Evolutionary conservation across 495 filamentous ascomycete genomes (phyloP).

Genomic region (Xylaria acuta): DNA sequence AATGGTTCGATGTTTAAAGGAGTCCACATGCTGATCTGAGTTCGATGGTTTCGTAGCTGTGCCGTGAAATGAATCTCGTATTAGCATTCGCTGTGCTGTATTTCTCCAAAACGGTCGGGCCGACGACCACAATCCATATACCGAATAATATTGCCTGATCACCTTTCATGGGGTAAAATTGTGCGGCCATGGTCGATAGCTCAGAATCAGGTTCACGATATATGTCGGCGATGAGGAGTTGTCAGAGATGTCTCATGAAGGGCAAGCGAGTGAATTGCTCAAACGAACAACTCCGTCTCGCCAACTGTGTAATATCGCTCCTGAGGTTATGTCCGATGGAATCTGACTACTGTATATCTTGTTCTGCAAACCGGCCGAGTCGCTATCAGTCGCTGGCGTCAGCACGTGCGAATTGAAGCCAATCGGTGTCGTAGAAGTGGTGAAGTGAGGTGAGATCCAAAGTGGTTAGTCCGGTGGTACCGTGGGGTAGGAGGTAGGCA

Average conservation of each 20-base stretch:
- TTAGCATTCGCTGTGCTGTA: no score
- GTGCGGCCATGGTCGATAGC: background rate
- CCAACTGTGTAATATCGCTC: no score
- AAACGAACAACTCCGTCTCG: no score
- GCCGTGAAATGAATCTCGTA: no score
- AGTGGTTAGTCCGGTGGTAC: slow-evolving; percentile 6
- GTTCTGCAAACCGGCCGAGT: background rate
- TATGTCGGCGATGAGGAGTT: no score
- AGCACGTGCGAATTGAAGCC: slow-evolving; percentile 1
- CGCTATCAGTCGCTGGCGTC: background rate
- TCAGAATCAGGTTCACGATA: background rate
- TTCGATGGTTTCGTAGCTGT: background rate
- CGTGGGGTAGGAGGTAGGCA: slow-evolving; percentile 5
- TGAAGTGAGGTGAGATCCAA: background rate
- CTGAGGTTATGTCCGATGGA: no score
- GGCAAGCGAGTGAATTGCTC: no score
- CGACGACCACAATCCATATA: background rate
- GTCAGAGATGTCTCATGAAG: no score
- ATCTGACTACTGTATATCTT: no score
- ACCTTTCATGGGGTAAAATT: background rate
- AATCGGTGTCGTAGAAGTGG: background rate
- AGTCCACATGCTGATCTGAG: background rate
- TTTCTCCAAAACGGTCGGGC: no score
- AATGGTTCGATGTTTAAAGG: background rate
- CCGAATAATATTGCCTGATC: background rate